A percentile compares a stretch with the other conserved stretches of the same genome.
phyloP scores from a whole-genome alignment of 306 rosid species.

The Sphenostylis stenocarpa region DNA sequence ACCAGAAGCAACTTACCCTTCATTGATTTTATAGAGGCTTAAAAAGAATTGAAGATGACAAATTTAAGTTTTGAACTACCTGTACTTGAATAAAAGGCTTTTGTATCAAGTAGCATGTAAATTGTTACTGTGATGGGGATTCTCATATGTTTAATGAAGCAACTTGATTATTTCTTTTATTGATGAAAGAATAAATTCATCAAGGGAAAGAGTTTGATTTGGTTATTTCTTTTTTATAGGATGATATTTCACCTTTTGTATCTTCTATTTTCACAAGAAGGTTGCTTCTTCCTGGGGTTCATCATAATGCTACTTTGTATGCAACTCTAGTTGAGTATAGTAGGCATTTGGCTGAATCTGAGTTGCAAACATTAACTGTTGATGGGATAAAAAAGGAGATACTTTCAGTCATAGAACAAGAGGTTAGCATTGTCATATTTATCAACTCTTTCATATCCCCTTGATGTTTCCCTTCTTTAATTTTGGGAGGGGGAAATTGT shows the following conservation, averaged over 20 bases:
- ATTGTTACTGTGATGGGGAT: constrained; percentile 21
- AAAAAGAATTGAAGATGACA: constrained; percentile 14
- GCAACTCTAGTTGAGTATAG: constrained; percentile 75
- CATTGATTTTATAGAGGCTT: neutral
- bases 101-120: neutral
- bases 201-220: constrained; percentile 13
- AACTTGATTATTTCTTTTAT: constrained; percentile 1
- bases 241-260: constrained; percentile 61
- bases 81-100: constrained; percentile 1
- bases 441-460: constrained; percentile 20
- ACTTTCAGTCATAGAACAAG: constrained; percentile 81
- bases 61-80: constrained; percentile 11
- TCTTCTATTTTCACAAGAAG: constrained; percentile 81
- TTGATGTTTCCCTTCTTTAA: neutral
- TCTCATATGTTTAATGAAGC: constrained; percentile 27
- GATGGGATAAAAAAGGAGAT: constrained; percentile 87
- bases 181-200: neutral
- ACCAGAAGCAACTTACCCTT: constrained; percentile 27
- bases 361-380: constrained; percentile 69
- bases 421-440: constrained; percentile 55
- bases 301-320: constrained; percentile 70
- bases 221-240: constrained; percentile 61
- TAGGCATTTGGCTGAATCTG: constrained; percentile 80
- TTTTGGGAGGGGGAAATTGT: neutral
- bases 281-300: constrained; percentile 88